Evolutionary conservation across 2,329 filamentous ascomycete genomes (phyloP).

Genomic region (Penicillium janthinellum): DNA sequence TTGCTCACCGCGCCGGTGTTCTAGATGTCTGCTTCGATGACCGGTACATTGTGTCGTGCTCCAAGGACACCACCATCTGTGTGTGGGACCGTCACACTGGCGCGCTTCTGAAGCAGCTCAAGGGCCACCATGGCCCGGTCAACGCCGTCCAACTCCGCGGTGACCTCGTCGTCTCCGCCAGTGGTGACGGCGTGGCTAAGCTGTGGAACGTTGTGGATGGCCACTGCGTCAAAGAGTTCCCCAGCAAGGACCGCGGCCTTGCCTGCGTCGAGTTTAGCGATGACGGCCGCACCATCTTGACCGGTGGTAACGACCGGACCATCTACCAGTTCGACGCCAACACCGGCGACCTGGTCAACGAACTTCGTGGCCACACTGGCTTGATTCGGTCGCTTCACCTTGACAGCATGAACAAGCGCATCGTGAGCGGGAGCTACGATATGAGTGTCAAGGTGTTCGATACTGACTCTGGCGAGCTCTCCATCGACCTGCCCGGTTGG

Average conservation of each 20-base stretch:
- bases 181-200: slow-evolving; percentile 89
- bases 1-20: slow-evolving; percentile 81
- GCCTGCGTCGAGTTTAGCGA: slow-evolving; percentile 96
- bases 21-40: slow-evolving; percentile 92
- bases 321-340: slow-evolving; percentile 96
- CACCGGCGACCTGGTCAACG: slow-evolving; percentile 78
- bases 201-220: slow-evolving; percentile 93
- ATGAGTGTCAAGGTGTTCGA: slow-evolving; percentile 95
- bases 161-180: slow-evolving; percentile 89
- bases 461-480: slow-evolving; percentile 73
- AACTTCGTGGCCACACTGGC: slow-evolving; percentile 79
- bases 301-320: slow-evolving; percentile 90
- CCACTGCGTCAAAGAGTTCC: slow-evolving; percentile 85
- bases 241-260: slow-evolving; percentile 86
- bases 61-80: slow-evolving; percentile 91
- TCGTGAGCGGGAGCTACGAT: slow-evolving; percentile 93
- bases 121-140: slow-evolving; percentile 86
- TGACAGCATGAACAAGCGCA: slow-evolving; percentile 79
- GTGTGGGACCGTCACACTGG: slow-evolving; percentile 89
- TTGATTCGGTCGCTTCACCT: slow-evolving; percentile 90
- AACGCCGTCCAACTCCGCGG: slow-evolving; percentile 95
- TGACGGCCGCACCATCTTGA: slow-evolving; percentile 89
- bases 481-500: slow-evolving; percentile 89
- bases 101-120: slow-evolving; percentile 72
- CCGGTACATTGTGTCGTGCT: slow-evolving; percentile 92